Evolutionary conservation across 2,329 filamentous ascomycete genomes (phyloP), one percentile per base, ranked within the genome.

Genomic region (Bipolaris cookei): DNA sequence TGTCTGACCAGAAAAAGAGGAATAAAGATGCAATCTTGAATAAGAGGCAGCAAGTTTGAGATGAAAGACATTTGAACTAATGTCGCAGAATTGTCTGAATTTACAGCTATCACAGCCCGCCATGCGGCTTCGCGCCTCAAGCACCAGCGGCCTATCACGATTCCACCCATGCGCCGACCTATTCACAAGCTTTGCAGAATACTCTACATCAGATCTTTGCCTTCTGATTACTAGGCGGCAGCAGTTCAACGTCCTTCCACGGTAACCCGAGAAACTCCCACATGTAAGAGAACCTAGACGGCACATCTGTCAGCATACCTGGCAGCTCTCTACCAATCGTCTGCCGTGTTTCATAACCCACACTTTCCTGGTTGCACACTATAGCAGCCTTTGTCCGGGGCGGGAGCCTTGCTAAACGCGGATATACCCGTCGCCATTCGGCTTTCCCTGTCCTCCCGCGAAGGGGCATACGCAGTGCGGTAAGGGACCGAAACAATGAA

Each of bases 251-350:
- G 55, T 87, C 84, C 58, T 80, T 81, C 71, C 82, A 87, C 4
- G 84, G 84, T 44, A 92, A 65, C 0, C 80, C 87, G 42, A 92
- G 72, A 69, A 85, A 89, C 56, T 84, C 79, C 77, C 88, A 92
- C 64, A 93, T 83, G 65, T 85, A 89, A 63, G 87, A 83, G 73
- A 88, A 90, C 55, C 88, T 87, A 43, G 16, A 46, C 43, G 14
- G 25, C 14, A 35, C 25, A 38, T 45, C 43, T 37, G 42, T 56
- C 65, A 72, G 64, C 61, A 45, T 18, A 42, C 21, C 25, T 50
- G 39, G 56, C 39, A 42, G 4, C 14, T 35, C 14, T 44, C 13
- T 25, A 13, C 16, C 35, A 16, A 38, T 54, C 39, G 43, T 63
- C 60, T 39, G 52, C 47, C 38, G 44, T 46, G 57, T 63, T 63